A percentile compares a stretch with the other conserved stretches of the same genome.
Conservation (phyloP, 73 alveolate species). For the Paramecium sexaurelia region DNA sequence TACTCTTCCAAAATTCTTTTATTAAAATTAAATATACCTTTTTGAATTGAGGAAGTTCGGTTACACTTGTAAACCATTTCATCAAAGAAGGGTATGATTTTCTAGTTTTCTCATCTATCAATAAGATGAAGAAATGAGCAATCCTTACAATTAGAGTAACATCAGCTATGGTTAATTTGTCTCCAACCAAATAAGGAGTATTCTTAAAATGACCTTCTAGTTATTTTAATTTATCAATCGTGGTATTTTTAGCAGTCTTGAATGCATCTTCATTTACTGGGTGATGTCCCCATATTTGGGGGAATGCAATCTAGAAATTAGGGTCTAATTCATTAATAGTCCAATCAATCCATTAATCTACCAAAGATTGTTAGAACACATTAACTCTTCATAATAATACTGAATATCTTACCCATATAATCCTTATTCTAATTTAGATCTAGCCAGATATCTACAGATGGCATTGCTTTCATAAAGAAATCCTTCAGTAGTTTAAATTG, state of each 20-base stretch:
- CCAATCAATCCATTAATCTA: conserved; percentile 83
- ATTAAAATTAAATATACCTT: neutral
- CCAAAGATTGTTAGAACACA: conserved; percentile 57
- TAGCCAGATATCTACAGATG: conserved; percentile 78
- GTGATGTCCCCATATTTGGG: conserved; percentile 81
- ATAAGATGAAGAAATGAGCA: conserved; percentile 74
- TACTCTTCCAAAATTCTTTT: conserved; percentile 5
- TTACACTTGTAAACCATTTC: conserved; percentile 76
- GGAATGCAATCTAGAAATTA: conserved; percentile 63
- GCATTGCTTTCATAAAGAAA: conserved; percentile 76
- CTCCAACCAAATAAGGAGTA: conserved; percentile 83
- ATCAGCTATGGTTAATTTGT: conserved; percentile 92
- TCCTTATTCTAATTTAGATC: conserved; percentile 29
- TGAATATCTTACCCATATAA: conserved; percentile 25
- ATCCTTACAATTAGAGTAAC: conserved; percentile 77
- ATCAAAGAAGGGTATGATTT: conserved; percentile 77
- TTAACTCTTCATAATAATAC: conserved; percentile 42
- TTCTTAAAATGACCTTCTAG: conserved; percentile 78
- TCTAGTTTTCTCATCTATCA: conserved; percentile 80
- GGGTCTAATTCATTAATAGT: conserved; percentile 73
- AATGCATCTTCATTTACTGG: conserved; percentile 74
- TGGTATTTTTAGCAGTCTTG: conserved; percentile 60
- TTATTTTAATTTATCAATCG: conserved; percentile 69
- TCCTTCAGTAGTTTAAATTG: conserved; percentile 76
- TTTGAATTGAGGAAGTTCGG: conserved; percentile 73